These are phyloP conservation scores for Aspergillus kassunensis DNA, from an alignment of 495 filamentous ascomycete species.

Conservation along the genomic window DNA sequence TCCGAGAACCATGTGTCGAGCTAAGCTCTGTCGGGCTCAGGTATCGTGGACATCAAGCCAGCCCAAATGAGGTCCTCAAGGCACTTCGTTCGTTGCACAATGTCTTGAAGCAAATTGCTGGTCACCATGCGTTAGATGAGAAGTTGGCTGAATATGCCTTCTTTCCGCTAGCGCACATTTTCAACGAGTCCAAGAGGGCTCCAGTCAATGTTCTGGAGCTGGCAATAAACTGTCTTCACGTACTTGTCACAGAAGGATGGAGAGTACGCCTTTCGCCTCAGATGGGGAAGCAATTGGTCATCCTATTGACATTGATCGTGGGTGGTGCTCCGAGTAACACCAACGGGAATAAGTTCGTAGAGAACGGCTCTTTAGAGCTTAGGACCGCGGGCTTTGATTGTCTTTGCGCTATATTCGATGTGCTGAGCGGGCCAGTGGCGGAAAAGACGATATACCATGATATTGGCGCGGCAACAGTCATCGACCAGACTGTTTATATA, in stretches of 20 bases:
- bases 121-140: constrained; percentile 58
- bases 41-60: constrained; percentile 51
- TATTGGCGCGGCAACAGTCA: constrained; percentile 55
- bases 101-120: constrained; percentile 49
- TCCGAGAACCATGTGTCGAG: constrained; percentile 73
- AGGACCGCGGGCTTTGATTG: constrained; percentile 58
- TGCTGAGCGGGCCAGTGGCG: constrained; percentile 39
- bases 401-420: constrained; percentile 48
- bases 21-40: constrained; percentile 66
- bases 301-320: constrained; percentile 76
- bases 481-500: constrained; percentile 79
- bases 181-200: constrained; percentile 68
- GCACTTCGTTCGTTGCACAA: constrained; percentile 52
- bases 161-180: constrained; percentile 84
- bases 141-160: constrained; percentile 93
- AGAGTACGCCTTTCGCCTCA: constrained; percentile 57
- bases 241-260: constrained; percentile 78
- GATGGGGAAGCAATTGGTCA: constrained; percentile 77
- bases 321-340: constrained; percentile 59
- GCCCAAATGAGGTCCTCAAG: constrained; percentile 49
- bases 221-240: constrained; percentile 64
- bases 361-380: constrained; percentile 63
- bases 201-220: constrained; percentile 71
- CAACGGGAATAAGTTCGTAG: constrained; percentile 27
- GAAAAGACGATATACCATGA: constrained; percentile 56